Evolutionary conservation across 306 rosid species (phyloP).

Genomic region (Dryas drummondii): DNA sequence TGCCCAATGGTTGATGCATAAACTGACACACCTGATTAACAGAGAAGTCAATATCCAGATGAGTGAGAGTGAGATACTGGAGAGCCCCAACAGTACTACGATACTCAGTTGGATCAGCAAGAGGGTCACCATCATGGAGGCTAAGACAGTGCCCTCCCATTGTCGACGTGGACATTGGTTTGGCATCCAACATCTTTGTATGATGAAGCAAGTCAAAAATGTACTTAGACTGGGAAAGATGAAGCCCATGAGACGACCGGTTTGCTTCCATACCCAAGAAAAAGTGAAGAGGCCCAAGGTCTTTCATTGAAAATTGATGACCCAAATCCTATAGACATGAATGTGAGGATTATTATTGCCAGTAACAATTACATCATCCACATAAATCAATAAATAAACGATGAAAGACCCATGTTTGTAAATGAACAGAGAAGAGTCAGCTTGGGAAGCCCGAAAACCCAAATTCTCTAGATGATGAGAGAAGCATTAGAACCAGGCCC

Average conservation of each 20-base stretch:
- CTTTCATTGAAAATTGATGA: background rate
- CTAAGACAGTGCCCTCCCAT: too few species aligned
- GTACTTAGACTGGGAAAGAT: background rate
- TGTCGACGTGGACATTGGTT: too few species aligned
- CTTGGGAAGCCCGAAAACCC: background rate
- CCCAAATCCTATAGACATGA: too few species aligned
- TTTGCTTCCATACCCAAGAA: too few species aligned
- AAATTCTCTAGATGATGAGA: too few species aligned
- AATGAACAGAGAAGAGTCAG: too few species aligned
- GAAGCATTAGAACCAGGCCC: background rate
- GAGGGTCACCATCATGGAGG: background rate
- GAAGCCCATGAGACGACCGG: too few species aligned
- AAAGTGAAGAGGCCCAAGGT: background rate
- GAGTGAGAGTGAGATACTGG: background rate
- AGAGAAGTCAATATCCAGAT: background rate
- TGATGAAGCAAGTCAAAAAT: background rate
- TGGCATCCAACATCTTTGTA: constrained; percentile 13
- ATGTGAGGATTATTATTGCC: background rate
- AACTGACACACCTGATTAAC: background rate
- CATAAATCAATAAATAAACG: too few species aligned
- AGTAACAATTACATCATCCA: too few species aligned
- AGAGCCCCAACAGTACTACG: too few species aligned
- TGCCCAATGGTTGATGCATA: too few species aligned
- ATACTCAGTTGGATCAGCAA: background rate
- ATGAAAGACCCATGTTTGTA: background rate